These are phyloP conservation scores for Pleurotus giganteus DNA, from an alignment of 768 basidiomycete species.

Conservation along the genomic window DNA sequence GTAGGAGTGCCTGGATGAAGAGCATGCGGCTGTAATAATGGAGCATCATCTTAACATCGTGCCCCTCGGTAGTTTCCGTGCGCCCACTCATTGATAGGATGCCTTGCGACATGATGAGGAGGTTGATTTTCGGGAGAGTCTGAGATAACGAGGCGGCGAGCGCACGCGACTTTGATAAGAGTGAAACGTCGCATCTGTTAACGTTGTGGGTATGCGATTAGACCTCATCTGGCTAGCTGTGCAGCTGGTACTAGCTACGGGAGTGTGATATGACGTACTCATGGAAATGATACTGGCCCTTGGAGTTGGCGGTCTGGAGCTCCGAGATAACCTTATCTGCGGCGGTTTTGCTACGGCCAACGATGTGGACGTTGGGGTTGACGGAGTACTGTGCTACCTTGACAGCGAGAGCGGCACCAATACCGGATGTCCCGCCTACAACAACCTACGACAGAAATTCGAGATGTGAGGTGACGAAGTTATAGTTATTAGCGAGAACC, in stretches of 20 bases:
- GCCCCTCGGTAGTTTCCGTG: conserved; percentile 42
- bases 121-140: conserved; percentile 45
- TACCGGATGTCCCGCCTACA: conserved; percentile 1
- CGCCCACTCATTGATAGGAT: conserved; percentile 35
- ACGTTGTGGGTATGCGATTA: too few species aligned
- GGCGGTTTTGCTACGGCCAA: neutral
- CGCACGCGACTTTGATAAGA: neutral
- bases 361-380: neutral
- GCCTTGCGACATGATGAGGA: conserved; percentile 46
- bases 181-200: neutral
- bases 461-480: neutral
- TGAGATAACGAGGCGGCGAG: neutral
- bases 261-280: neutral
- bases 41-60: conserved; percentile 40
- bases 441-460: neutral
- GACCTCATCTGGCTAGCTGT: too few species aligned
- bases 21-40: conserved; percentile 54
- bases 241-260: too few species aligned
- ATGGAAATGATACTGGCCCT: neutral
- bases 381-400: conserved; percentile 2
- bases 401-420: conserved; percentile 2
- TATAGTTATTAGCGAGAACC: neutral
- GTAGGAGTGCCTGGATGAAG: conserved; percentile 45
- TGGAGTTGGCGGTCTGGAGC: neutral
- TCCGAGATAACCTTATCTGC: neutral